Evolutionary conservation across 2,329 filamentous ascomycete species (phyloP), one percentile per base, ranked within the genome.

Genomic region (Neofusicoccum sp.): DNA sequence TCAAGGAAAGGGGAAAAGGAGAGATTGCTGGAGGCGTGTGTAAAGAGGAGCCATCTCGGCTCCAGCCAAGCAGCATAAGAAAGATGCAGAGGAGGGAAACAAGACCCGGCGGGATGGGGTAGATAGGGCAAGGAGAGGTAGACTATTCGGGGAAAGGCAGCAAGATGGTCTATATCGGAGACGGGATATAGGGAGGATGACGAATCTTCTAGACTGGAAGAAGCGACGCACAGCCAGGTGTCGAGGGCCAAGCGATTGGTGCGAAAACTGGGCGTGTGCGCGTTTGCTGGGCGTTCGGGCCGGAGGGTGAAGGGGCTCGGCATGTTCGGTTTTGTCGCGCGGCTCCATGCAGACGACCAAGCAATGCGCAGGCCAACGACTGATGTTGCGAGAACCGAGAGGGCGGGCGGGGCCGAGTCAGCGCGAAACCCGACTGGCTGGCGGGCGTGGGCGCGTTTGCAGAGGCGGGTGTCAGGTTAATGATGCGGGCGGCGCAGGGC

Each of bases 11-110:
- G 24, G 33, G 38, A 4, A 24, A 30, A 38, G 36, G 51, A 56
- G 51, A 56, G 41, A 40, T 36, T 14, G 16, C 6, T n/a, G 51
- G 51, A 3, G 36, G 36, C 51, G 43, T 56, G 36, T 31, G 28
- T 56, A 56, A 43, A 56, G 36, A 56, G 20, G n/a, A n/a, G n/a
- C n/a, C n/a, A n/a, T n/a, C n/a, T n/a, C n/a, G n/a, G 48, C 26
- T 43, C 38, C 51, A 56, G 33, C 43, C 31, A 56, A 43, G 51
- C 41, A 56, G 51, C 51, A 56, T 56, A 56, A 43, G 43, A 33
- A 31, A 43, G 36, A 28, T 20, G 38, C 16, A 12, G 48, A 14
- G 31, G 8, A 33, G n/a, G 48, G 48, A 20, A 51, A 45, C 45
- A 6, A 2, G 30, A 30, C 6, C 45, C 28, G 30, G 16, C 51